Base-by-base conservation (phyloP, 2,329 filamentous ascomycete genomes). In the Biscogniauxia marginata region DNA sequence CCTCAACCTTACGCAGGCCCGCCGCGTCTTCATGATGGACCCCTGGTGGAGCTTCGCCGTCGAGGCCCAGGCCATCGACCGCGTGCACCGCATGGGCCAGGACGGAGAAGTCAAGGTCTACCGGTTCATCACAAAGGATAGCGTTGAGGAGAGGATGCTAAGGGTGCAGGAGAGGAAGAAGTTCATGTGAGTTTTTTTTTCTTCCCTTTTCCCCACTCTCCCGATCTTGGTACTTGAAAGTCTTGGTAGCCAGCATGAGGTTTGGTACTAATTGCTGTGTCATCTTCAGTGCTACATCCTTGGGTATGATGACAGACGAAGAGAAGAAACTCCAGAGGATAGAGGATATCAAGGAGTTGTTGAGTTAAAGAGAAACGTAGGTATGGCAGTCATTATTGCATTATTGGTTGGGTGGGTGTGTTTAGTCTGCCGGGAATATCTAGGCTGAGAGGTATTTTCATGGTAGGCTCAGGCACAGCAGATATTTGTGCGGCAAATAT, bases 1-100 rank as follows among this genome's bases (percentile, higher is more conserved):
- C 0, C 79, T 99, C 46, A 99, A 99, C 69, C 75, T 99, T 59
- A 98, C 93, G 0, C 87, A 87, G 63, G 95, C 95, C 5, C 91
- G 88, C 61, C 81, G 90, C 53, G 96, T 99, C 4, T 99, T 89
- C 76, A 96, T 99, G 90, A 98, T 99, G 95, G 95, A 99, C 73
- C 95, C 95, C 0, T 99, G 95, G 95, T 99, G 95, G 95, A 96
- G 90, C 70, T 99, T 93, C 73, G 93, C 95, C 0, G 88, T 98
- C 11, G 95, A 99, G 74, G 91, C 93, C 4, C 95, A 99, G 74
- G 95, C 95, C 7, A 98, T 99, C 68, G 95, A 99, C 76, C 90
- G 95, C 1, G 92, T 99, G 30, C 95, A 99, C 77, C 86, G 95
- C 7, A 97, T 99, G 90, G 95, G 95, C 0, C 95, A 99, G 73